Base-by-base conservation (phyloP, 805 yeast genomes). In the Ogataea thermomethanolica region DNA sequence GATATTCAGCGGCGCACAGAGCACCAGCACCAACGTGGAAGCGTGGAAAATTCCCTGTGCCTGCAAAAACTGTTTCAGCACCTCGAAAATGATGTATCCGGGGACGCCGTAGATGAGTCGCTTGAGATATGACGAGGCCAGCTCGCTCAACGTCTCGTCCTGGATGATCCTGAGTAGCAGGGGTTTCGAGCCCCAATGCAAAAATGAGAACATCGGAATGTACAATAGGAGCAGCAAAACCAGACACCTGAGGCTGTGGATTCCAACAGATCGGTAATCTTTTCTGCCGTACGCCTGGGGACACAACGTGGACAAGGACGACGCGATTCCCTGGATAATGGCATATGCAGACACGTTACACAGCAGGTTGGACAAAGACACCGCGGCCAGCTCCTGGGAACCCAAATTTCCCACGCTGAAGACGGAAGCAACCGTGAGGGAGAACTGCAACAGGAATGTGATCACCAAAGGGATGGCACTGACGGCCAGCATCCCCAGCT, bases 261-360 rank as follows among this genome's bases (percentile, higher is more conserved):
- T 45, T 1, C 81, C 81, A 9, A 76, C 82, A 41, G 69, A 53
- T 29, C 64, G 62, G 53, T 70, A 73, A 40, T 70, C 73, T 35
- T 65, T 65, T 23, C 79, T 75, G 13, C 82, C 82, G 55, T 69
- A 76, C 4, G 81, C 80, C 54, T 76, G 82, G 1, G 82, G 79
- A 49, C 80, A 75, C 39, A 76, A 64, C 0, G 82, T 76, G 40
- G 78, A 79, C 44, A 76, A 62, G 1, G 78, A 72, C 0, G 82
- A 74, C 0, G 81, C 74, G 11, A 76, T 67, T 37, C 82, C 82
- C 49, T 74, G 79, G 31, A 76, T 74, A 10, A 76, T 67, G 3
- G 79, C 76, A 50, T 73, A 74, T 1, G 76, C 74, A 1, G 80
- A 70, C 28, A 76, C 74, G 44, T 73, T 76, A 6, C 78, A 78